Evolutionary conservation across 257 asterid genomes (phyloP).

Genomic region (Nicotiana tomentosiformis): DNA sequence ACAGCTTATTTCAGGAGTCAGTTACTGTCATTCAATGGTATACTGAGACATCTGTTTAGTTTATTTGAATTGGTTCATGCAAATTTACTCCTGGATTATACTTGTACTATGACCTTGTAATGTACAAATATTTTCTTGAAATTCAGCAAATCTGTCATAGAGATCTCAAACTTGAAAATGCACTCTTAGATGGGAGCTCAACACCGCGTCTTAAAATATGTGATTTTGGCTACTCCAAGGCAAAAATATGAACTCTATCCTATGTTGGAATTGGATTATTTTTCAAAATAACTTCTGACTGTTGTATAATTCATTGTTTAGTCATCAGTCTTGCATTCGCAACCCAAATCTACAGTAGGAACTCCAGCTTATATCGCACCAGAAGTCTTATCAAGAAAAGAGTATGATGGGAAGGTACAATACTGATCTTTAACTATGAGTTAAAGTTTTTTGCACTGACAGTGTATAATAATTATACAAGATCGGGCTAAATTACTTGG

Average conservation of each 20-base stretch:
- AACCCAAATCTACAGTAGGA: conserved; percentile 93
- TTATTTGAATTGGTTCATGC: neutral
- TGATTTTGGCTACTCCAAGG: conserved; percentile 83
- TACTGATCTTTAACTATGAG: too few species aligned
- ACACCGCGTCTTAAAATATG: conserved; percentile 70
- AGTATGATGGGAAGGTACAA: conserved; percentile 78
- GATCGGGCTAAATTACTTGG: too few species aligned
- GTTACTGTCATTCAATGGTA: conserved; percentile 83
- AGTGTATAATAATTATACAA: too few species aligned
- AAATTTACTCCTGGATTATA: neutral
- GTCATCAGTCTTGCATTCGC: conserved; percentile 81
- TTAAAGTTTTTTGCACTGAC: too few species aligned
- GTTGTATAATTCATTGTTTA: conserved; percentile 9
- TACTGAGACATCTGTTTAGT: neutral
- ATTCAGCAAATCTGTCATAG: conserved; percentile 80
- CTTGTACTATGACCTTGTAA: neutral
- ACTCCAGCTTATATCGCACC: conserved; percentile 93
- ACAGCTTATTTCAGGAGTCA: conserved; percentile 73
- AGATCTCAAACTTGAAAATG: conserved; percentile 81
- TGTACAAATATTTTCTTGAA: neutral
- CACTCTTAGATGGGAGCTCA: conserved; percentile 63
- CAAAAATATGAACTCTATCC: conserved; percentile 5
- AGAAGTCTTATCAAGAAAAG: conserved; percentile 71
- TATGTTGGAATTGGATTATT: neutral
- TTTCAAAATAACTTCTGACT: neutral